Evolutionary conservation across 2,329 filamentous ascomycete species (phyloP).

Genomic region (Endoconidiophora polonica): DNA sequence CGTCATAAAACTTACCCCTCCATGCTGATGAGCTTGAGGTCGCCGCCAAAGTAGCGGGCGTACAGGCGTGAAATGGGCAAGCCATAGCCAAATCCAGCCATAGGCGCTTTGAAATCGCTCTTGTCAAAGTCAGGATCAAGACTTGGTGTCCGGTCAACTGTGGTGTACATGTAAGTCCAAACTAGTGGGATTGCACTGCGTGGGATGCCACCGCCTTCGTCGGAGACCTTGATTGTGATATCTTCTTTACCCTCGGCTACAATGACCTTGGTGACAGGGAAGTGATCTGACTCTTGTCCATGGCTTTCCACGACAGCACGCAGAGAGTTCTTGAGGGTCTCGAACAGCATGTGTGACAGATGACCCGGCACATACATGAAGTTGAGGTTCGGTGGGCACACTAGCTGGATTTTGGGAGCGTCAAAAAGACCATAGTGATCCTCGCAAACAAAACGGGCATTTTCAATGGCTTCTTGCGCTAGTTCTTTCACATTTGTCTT

Average conservation of each 20-base stretch:
- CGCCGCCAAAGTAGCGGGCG: conserved; percentile 91
- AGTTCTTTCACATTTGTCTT: conserved; percentile 94
- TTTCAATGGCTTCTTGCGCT: conserved; percentile 93
- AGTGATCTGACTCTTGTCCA: conserved; percentile 87
- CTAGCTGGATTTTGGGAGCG: conserved; percentile 87
- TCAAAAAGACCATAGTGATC: conserved; percentile 97
- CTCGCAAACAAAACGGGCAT: conserved; percentile 96
- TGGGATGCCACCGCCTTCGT: conserved; percentile 92
- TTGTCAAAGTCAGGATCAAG: conserved; percentile 97
- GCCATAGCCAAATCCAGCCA: conserved; percentile 98
- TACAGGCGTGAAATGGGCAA: conserved; percentile 87
- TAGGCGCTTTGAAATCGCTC: conserved; percentile 96
- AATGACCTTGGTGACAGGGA: conserved; percentile 92
- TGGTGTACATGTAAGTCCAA: conserved; percentile 99
- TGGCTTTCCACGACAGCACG: conserved; percentile 92
- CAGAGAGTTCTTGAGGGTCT: conserved; percentile 95
- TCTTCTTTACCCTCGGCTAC: conserved; percentile 96
- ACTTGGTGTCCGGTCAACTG: conserved; percentile 86
- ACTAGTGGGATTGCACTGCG: conserved; percentile 85
- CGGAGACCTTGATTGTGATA: conserved; percentile 95
- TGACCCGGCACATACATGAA: conserved; percentile 99
- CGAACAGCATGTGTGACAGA: conserved; percentile 97
- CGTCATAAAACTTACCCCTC: conserved; percentile 55
- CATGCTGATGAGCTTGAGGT: conserved; percentile 97
- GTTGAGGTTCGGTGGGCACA: conserved; percentile 83